Evolutionary conservation across 768 basidiomycete genomes (phyloP).

Genomic region (Boletellus ananiceps): DNA sequence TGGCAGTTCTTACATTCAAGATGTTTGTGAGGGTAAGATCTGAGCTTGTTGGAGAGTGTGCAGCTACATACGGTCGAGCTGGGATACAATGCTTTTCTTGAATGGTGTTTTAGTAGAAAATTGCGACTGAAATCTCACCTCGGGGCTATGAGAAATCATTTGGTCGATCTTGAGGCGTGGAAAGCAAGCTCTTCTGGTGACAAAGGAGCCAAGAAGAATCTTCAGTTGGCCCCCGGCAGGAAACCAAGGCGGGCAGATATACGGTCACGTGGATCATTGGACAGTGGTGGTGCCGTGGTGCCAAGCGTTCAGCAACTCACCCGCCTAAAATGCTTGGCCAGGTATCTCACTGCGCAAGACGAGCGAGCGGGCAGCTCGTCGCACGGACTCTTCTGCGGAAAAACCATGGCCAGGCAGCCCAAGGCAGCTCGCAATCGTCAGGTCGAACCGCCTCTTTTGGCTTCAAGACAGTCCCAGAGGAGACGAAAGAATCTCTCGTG

Average conservation of each 20-base stretch:
- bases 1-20: neutral
- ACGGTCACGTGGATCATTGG: neutral
- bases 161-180: too few relatives aligned
- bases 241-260: too few relatives aligned
- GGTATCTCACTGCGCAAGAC: constrained; percentile 15
- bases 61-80: neutral
- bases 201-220: too few relatives aligned
- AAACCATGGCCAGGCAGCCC: constrained; percentile 19
- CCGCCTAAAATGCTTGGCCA: constrained; percentile 14
- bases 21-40: neutral
- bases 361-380: constrained; percentile 6
- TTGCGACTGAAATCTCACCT: too few relatives aligned
- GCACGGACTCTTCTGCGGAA: constrained; percentile 13
- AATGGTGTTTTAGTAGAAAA: neutral
- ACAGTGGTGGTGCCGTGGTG: neutral
- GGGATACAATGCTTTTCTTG: neutral
- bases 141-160: too few relatives aligned
- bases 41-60: too few relatives aligned
- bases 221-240: neutral
- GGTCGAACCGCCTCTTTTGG: constrained; percentile 80
- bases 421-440: constrained; percentile 13
- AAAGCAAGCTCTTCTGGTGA: too few relatives aligned
- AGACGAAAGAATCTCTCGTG: constrained; percentile 84
- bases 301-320: neutral
- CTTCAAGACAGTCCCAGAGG: constrained; percentile 83